A percentile compares a stretch with the other conserved stretches of the same genome.
phyloP scores from a whole-genome alignment of 768 basidiomycete genomes.

The Fomitopsis pulvina region DNA sequence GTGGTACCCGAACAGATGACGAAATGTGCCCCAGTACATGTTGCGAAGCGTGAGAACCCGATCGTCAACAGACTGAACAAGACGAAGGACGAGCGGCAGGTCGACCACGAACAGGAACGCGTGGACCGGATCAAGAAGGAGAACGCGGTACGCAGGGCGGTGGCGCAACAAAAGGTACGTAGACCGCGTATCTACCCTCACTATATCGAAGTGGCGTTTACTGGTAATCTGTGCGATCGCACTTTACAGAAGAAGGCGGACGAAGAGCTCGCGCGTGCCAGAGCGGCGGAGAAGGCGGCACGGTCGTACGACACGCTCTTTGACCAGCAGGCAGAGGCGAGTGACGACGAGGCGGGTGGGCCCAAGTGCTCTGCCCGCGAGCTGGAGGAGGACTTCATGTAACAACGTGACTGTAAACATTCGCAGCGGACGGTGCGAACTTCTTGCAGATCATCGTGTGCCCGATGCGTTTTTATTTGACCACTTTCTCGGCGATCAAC shows the following conservation, averaged over 20 bases:
- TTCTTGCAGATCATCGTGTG: no score
- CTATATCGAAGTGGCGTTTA: not conserved
- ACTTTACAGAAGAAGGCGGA: slow-evolving; percentile 68
- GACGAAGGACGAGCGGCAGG: slow-evolving; percentile 77
- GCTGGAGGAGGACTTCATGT: slow-evolving; percentile 89
- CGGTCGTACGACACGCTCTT: slow-evolving; percentile 83
- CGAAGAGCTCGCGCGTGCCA: slow-evolving; percentile 58
- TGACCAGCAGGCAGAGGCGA: slow-evolving; percentile 49
- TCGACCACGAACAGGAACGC: slow-evolving; percentile 88
- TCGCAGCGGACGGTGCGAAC: no score
- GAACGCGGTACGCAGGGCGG: slow-evolving; percentile 52
- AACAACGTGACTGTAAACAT: slow-evolving; percentile 1
- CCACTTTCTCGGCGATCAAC: no score
- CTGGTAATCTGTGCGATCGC: not conserved
- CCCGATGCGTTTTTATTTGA: no score
- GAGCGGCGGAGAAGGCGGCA: slow-evolving; percentile 84
- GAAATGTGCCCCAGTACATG: slow-evolving; percentile 46
- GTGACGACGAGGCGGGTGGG: slow-evolving; percentile 34
- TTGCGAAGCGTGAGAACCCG: slow-evolving; percentile 75
- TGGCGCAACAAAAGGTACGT: slow-evolving; percentile 61
- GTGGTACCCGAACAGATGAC: not conserved
- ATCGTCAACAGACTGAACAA: slow-evolving; percentile 93
- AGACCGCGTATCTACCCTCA: not conserved
- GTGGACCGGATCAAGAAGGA: slow-evolving; percentile 79
- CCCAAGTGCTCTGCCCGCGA: slow-evolving; percentile 60